Percentiles rank a stretch among this genome's conserved stretches.
phyloP scores from a whole-genome alignment of 2,329 filamentous ascomycete species.

The Scleromitrula shiraiana region DNA sequence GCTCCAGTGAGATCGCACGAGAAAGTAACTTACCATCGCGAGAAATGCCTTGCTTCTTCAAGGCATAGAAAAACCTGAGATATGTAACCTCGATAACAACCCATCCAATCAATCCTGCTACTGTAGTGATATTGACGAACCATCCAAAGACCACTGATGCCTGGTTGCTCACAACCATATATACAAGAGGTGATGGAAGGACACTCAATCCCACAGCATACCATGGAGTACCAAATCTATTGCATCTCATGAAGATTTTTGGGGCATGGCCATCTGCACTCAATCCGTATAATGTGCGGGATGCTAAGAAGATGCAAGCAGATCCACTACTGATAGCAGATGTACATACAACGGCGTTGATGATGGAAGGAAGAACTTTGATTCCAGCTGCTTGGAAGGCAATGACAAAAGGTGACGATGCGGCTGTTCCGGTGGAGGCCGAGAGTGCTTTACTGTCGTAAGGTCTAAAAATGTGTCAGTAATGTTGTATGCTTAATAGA shows the following conservation, averaged over 20 bases:
- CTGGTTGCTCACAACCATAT: slow-evolving; percentile 55
- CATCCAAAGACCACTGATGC: slow-evolving; percentile 56
- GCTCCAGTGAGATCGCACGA: neutral
- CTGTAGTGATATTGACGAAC: slow-evolving; percentile 56
- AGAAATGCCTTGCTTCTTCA: slow-evolving; percentile 48
- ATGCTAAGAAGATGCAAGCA: slow-evolving; percentile 6
- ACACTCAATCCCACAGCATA: slow-evolving; percentile 46
- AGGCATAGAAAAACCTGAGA: slow-evolving; percentile 46
- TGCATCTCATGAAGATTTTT: slow-evolving; percentile 45
- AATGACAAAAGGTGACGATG: slow-evolving; percentile 60
- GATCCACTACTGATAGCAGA: slow-evolving; percentile 9
- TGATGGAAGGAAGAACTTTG: slow-evolving; percentile 58
- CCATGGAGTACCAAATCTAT: slow-evolving; percentile 48
- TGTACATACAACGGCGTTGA: slow-evolving; percentile 70
- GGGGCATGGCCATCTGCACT: slow-evolving; percentile 51
- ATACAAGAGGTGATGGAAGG: slow-evolving; percentile 57
- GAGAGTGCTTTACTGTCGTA: slow-evolving; percentile 42
- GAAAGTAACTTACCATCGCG: slow-evolving; percentile 22
- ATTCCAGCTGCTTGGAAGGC: slow-evolving; percentile 62
- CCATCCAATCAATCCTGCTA: slow-evolving; percentile 59
- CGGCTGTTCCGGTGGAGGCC: slow-evolving; percentile 34
- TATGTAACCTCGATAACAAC: slow-evolving; percentile 51
- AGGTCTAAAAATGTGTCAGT: slow-evolving; percentile 48
- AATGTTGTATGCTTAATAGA: slow-evolving; percentile 27
- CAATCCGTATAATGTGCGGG: slow-evolving; percentile 49